Base-by-base conservation (phyloP, 768 basidiomycete species). In the Psilocybe tampanensis region DNA sequence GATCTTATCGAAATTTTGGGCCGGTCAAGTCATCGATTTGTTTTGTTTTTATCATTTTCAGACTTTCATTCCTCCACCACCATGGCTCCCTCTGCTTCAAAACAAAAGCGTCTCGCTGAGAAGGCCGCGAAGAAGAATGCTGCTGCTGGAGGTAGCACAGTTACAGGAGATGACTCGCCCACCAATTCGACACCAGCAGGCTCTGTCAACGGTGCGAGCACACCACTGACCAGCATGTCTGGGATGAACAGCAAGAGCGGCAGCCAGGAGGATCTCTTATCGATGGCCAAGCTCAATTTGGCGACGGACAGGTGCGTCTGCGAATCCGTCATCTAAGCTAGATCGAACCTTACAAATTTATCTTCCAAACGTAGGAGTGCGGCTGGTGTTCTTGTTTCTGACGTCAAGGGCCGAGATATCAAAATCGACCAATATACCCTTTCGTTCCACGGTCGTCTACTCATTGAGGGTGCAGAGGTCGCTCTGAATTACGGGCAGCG, bases 381-480 rank as follows among this genome's bases (percentile, higher is more conserved):
- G 17, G 82, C 90, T 22, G 97, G 97, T 56, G 95, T 98, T 18
- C 82, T 98, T 23, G 88, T 94, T 44, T 97, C 95, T 15, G 97
- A 99, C 74, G 72, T 81, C 44, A 95, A 98, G 73, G 85, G 89
- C 48, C 89, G 97, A 54, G 97, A 99, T 78, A 90, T 99, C 83
- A 98, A 98, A 78, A 95, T 98, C 66, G 94, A 97, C 68, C 82
- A 88, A 21, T 99, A 86, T 72, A 97, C 95, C 0, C 84, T 99
- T 33, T 97, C 95, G 2, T 99, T 98, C 84, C 97, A 99, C 66
- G 97, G 97, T 21, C 84, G 97, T 47, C 78, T 96, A 24, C 81
- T 68, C 43, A 65, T 68, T 54, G 74, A 78, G 58, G 75, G 76
- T 32, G 88, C 87, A 3, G 85, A 89, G 71, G 81, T 94, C 48